Conservation (phyloP, 306 rosid species). For the Lupinus albus region DNA sequence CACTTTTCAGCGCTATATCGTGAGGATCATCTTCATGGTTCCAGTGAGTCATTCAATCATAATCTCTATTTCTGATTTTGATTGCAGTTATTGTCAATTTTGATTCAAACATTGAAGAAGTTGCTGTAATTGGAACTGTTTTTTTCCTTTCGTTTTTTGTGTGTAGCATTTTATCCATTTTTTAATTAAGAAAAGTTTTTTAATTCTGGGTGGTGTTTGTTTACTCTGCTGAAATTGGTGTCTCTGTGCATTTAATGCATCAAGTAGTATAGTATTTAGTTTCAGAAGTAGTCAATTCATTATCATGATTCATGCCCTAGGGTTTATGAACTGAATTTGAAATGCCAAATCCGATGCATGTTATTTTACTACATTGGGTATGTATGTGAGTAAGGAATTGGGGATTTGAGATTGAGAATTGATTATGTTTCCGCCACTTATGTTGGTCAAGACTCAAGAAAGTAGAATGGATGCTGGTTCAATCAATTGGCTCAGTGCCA, state of each 20-base stretch:
- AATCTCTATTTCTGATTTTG: constrained; percentile 8
- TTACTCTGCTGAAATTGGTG: neutral
- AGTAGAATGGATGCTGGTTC: neutral
- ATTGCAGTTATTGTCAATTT: too few relatives aligned
- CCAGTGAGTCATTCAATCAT: constrained; percentile 56
- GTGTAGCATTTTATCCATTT: neutral
- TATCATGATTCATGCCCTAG: neutral
- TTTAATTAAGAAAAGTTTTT: neutral
- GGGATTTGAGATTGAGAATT: neutral
- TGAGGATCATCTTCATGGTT: constrained; percentile 88
- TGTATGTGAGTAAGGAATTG: neutral
- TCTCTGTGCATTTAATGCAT: neutral
- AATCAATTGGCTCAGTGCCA: too few relatives aligned
- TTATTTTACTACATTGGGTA: too few relatives aligned
- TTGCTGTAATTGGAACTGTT: neutral
- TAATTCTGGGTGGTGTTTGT: neutral
- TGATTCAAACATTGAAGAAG: too few relatives aligned
- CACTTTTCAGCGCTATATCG: constrained; percentile 80
- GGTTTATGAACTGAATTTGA: neutral
- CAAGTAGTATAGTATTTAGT: constrained; percentile 17
- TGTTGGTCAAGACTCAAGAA: neutral
- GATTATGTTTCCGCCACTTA: neutral
- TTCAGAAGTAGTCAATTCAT: neutral
- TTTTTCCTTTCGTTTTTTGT: too few relatives aligned
- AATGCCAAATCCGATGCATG: too few relatives aligned